Conservation (phyloP, 108 stramenopile genomes). For the Pelagomonas calceolata region DNA sequence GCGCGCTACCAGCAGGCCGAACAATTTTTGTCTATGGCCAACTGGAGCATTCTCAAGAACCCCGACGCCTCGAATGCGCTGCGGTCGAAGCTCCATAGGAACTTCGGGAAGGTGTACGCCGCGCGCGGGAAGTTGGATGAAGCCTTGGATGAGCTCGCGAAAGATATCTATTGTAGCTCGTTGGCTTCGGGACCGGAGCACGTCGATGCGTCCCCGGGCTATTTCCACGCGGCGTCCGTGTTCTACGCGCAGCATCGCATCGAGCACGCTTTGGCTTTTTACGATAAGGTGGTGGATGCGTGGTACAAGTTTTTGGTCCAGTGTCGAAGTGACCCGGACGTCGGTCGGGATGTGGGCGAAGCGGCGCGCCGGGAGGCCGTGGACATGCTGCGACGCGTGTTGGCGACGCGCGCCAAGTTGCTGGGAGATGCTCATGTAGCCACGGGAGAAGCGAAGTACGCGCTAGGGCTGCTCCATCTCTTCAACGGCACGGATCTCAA, state of each 20-base stretch:
- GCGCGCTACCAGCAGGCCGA: constrained; percentile 28
- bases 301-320: constrained; percentile 47
- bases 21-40: constrained; percentile 35
- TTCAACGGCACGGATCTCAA: constrained; percentile 19
- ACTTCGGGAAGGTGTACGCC: constrained; percentile 43
- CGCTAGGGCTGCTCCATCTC: constrained; percentile 35
- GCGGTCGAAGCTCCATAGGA: constrained; percentile 39
- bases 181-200: constrained; percentile 40
- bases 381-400: constrained; percentile 35
- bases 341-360: constrained; percentile 23
- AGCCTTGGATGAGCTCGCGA: constrained; percentile 34
- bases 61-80: constrained; percentile 28
- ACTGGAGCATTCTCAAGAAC: constrained; percentile 39
- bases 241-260: constrained; percentile 37
- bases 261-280: constrained; percentile 45
- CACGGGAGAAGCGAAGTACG: constrained; percentile 43
- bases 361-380: constrained; percentile 28
- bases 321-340: constrained; percentile 18
- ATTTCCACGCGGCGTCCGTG: constrained; percentile 40
- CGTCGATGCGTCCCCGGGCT: constrained; percentile 38
- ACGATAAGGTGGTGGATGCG: constrained; percentile 47
- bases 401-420: constrained; percentile 29
- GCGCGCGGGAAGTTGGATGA: constrained; percentile 38
- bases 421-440: constrained; percentile 44
- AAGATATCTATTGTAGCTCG: constrained; percentile 36